Percentiles rank a stretch among this genome's conserved stretches.
Conservation (phyloP, 2,329 filamentous ascomycete genomes). For the Sporothrix sp. region DNA sequence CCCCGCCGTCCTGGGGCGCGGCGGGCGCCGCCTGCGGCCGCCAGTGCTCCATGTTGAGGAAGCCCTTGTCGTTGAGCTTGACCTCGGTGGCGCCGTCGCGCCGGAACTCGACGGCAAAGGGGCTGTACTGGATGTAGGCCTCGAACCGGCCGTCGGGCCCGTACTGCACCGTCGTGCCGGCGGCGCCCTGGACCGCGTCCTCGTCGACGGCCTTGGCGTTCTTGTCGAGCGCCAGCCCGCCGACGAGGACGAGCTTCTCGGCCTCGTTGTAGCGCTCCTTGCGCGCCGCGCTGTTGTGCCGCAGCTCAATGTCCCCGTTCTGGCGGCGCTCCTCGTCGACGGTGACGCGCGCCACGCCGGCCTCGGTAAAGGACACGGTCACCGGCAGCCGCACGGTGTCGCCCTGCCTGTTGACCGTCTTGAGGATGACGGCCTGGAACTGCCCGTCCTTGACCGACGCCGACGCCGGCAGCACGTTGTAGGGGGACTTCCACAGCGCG, state of each 20-base stretch:
- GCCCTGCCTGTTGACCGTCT: slow-evolving; percentile 56
- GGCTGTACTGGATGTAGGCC: slow-evolving; percentile 71
- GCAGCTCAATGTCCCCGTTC: slow-evolving; percentile 79
- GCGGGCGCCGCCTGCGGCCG: slow-evolving; percentile 66
- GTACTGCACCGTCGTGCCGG: slow-evolving; percentile 68
- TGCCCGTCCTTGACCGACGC: slow-evolving; percentile 70
- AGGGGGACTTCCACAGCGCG: slow-evolving; percentile 68
- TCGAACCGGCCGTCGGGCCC: slow-evolving; percentile 68
- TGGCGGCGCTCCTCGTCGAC: slow-evolving; percentile 86
- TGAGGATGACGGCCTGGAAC: slow-evolving; percentile 71
- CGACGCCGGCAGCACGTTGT: slow-evolving; percentile 62
- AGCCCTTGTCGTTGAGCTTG: slow-evolving; percentile 79
- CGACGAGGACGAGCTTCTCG: slow-evolving; percentile 76
- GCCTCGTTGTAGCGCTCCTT: slow-evolving; percentile 95
- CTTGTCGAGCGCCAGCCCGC: slow-evolving; percentile 63
- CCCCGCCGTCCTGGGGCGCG: slow-evolving; percentile 45
- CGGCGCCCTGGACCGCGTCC: slow-evolving; percentile 52
- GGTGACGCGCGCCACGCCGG: slow-evolving; percentile 75
- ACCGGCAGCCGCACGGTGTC: slow-evolving; percentile 72
- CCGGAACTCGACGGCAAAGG: slow-evolving; percentile 79
- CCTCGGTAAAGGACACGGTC: slow-evolving; percentile 79
- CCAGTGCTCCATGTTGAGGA: slow-evolving; percentile 95
- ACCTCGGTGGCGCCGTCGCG: slow-evolving; percentile 73
- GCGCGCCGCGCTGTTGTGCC: slow-evolving; percentile 71
- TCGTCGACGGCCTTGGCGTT: slow-evolving; percentile 64